Conservation (phyloP, 2,329 filamentous ascomycete species). For the Emergomyces africanus region DNA sequence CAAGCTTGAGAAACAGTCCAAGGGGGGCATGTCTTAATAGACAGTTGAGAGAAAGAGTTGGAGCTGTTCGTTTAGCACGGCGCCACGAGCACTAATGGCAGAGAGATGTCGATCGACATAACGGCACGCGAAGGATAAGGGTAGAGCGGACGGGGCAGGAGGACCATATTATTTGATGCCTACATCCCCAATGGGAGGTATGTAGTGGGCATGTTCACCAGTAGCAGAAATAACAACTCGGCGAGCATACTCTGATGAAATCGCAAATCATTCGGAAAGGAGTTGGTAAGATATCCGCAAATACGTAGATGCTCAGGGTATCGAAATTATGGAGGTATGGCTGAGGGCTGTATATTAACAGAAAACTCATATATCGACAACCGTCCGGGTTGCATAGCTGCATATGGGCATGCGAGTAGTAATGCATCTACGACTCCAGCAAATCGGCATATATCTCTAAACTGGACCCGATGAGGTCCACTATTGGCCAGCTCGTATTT, state of each 20-base stretch:
- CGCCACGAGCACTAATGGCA: too few relatives aligned
- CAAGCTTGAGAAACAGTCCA: not conserved
- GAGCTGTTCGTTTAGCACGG: not conserved
- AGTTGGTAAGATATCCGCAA: not conserved
- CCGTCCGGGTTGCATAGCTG: too few relatives aligned
- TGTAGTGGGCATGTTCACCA: not conserved
- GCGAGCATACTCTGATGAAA: not conserved
- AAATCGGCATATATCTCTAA: slow-evolving; percentile 36
- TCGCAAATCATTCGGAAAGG: not conserved
- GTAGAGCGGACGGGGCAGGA: not conserved
- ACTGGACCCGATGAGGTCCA: slow-evolving; percentile 34
- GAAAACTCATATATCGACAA: not conserved
- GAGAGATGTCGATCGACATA: not conserved
- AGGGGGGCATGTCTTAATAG: not conserved
- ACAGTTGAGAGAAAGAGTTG: not conserved
- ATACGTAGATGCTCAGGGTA: not conserved
- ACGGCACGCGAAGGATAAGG: not conserved
- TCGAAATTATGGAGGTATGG: not conserved
- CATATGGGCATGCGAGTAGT: not conserved
- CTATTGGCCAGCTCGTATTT: slow-evolving; percentile 37
- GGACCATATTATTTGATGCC: not conserved
- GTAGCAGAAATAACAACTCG: not conserved
- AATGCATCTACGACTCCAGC: slow-evolving; percentile 19
- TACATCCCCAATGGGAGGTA: not conserved
- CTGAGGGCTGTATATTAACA: not conserved